Base-by-base conservation (phyloP, 352 stramenopile genomes). In the Pythium volutum region DNA sequence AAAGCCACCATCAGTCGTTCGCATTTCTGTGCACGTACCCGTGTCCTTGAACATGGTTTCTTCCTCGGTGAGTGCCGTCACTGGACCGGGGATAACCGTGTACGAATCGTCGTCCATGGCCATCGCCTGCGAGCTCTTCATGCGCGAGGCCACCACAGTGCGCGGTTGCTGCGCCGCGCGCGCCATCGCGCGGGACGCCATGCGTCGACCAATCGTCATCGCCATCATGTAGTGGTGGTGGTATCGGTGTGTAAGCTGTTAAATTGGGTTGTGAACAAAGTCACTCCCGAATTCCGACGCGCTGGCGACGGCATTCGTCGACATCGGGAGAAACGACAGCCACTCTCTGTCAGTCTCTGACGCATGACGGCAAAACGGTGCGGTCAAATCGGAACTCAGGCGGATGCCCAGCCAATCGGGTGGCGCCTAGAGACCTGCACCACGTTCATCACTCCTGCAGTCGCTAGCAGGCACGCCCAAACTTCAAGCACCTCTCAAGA, bases 1-100 rank as follows among this genome's bases (percentile, higher is more conserved):
- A 7, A 10, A 15, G 18, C n/a, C 31, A 9, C 36, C 18, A 43
- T 43, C 4, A 43, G 14, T 15, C 6, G 8, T 43, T n/a, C 14
- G 2, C 14, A 43, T 4, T 22, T 43, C n/a, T 43, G 9, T 27
- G 9, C n/a, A 26, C 46, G 46, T 53, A 98, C 93, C 55, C 0
- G 80, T 79, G 61, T 91, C 75, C 62, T 89, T 84, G 63, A 93
- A 91, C 82, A 93, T 91, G 9, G 67, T 52, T 50, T 93, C 84
- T 15, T 93, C 84, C 27, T 91, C 84, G 0, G 78, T 88, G 20
- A 93, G 69, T 36, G 81, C 55, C 16, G 79, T 89, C 6, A 93
- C 73, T 26, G 84, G 84, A 60, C 53, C 42, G 1, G 59, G 59
- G 2, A 18, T 31, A 20, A 42, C 27, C 16, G 18, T 39, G 42